A percentile compares a stretch with the other conserved stretches of the same genome.
These are phyloP conservation scores for Myrica gale DNA, from an alignment of 306 rosid species.

Conservation along the genomic window DNA sequence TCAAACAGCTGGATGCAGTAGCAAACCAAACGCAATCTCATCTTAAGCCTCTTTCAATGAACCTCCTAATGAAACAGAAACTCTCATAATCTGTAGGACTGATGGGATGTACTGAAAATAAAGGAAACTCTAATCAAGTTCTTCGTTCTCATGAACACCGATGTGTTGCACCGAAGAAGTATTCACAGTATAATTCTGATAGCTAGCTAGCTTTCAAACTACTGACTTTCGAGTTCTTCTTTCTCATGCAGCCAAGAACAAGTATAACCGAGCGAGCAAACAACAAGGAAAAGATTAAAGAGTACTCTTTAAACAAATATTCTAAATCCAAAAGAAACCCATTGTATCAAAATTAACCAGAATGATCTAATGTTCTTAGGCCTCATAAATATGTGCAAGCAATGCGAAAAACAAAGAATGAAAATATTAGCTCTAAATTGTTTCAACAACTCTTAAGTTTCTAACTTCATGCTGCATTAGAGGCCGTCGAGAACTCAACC, in stretches of 20 bases:
- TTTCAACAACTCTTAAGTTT: not conserved
- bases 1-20: constrained; percentile 9
- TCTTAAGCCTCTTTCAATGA: not conserved
- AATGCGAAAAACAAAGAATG: not conserved
- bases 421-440: constrained; percentile 4
- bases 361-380: constrained; percentile 10
- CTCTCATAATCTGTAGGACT: not conserved
- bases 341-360: constrained; percentile 3
- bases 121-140: too few species aligned
- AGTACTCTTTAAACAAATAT: not conserved
- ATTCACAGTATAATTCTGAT: too few species aligned
- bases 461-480: not conserved
- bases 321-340: constrained; percentile 21
- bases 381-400: not conserved
- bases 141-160: too few species aligned
- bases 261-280: not conserved
- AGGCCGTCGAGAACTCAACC: not conserved
- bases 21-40: not conserved
- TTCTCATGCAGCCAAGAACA: too few species aligned
- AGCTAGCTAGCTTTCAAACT: too few species aligned
- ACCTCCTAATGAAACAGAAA: not conserved
- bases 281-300: not conserved
- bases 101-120: not conserved
- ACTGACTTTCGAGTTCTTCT: too few species aligned
- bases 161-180: too few species aligned